Base-by-base conservation (phyloP, 257 asterid genomes). In the Fraxinus excelsior region DNA sequence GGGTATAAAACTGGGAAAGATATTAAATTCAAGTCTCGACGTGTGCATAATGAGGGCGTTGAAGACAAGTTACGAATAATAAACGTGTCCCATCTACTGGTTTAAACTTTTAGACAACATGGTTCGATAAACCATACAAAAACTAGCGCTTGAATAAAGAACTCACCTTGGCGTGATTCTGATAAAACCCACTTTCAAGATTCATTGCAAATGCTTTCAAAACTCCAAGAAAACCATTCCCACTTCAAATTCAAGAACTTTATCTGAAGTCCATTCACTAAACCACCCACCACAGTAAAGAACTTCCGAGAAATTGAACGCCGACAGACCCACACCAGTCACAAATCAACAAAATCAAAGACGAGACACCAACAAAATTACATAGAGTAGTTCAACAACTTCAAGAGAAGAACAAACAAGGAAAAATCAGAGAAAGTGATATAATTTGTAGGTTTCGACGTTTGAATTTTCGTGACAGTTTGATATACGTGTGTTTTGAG, bases 131-230 rank as follows among this genome's bases (percentile, higher is more conserved):
- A 78, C 44, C 60, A 81, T 38, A 28, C 32, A n/a, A 26, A 53
- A 6, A 58, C 44, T n/a, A 32, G 21, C 32, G 31, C 51, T 40
- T 37, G 35, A 14, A n/a, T 65, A 78, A 78, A 79, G 70, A 56
- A 74, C 83, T 84, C 82, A 91, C 98, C 92, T 93, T 91, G 5
- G 84, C 82, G 67, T 40, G 90, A 84, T 93, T 88, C 66, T 84
- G 92, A 51, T 66, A 65, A 80, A 70, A 8, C 87, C 94, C 89
- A 67, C 80, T 71, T 83, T 93, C 97, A 80, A 86, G 93, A 87
- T 87, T 88, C 90, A 87, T 87, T 19, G 28, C 1, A 74, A 51
- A 69, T 74, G 80, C 76, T 82, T 79, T 85, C 75, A 79, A 49
- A 72, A 66, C 76, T 28, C 73, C 38, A 76, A 78, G 42, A 32